phyloP scores from a whole-genome alignment of 2,329 filamentous ascomycete genomes.

The Aspergillus neotritici region DNA sequence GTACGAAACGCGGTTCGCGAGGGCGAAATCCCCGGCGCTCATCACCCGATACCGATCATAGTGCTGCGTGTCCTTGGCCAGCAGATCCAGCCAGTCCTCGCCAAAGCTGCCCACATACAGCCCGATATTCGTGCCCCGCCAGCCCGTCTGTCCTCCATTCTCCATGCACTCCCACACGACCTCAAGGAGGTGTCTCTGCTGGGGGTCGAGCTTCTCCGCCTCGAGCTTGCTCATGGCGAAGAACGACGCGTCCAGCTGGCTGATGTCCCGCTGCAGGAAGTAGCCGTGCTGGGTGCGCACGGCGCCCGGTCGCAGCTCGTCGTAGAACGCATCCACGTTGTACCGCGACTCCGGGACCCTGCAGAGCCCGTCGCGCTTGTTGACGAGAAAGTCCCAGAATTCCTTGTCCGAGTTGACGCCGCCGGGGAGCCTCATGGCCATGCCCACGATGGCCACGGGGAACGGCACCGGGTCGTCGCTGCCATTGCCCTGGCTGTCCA shows the following conservation, averaged over 20 bases:
- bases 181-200: slow-evolving; percentile 30
- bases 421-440: slow-evolving; percentile 21
- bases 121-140: slow-evolving; percentile 27
- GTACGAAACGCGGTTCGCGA: slow-evolving; percentile 23
- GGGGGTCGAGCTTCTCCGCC: slow-evolving; percentile 24
- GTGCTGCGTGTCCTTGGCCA: slow-evolving; percentile 15
- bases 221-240: slow-evolving; percentile 24
- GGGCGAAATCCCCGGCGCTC: slow-evolving; percentile 13
- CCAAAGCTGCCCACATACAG: slow-evolving; percentile 22
- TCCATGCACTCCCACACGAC: slow-evolving; percentile 31
- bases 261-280: slow-evolving; percentile 28
- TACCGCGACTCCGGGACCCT: slow-evolving; percentile 22
- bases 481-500: neutral
- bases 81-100: slow-evolving; percentile 22
- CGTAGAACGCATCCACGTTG: slow-evolving; percentile 21
- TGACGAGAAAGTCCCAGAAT: slow-evolving; percentile 20
- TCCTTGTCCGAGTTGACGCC: slow-evolving; percentile 11
- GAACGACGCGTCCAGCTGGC: slow-evolving; percentile 21
- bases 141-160: slow-evolving; percentile 24
- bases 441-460: slow-evolving; percentile 20
- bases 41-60: slow-evolving; percentile 13
- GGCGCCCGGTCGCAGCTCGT: slow-evolving; percentile 7
- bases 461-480: slow-evolving; percentile 3
- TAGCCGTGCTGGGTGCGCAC: slow-evolving; percentile 17
- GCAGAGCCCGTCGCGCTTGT: slow-evolving; percentile 14